A percentile compares a stretch with the other conserved stretches of the same genome.
Conservation (phyloP, 345 rosid species). For the Eucalyptus virginea region DNA sequence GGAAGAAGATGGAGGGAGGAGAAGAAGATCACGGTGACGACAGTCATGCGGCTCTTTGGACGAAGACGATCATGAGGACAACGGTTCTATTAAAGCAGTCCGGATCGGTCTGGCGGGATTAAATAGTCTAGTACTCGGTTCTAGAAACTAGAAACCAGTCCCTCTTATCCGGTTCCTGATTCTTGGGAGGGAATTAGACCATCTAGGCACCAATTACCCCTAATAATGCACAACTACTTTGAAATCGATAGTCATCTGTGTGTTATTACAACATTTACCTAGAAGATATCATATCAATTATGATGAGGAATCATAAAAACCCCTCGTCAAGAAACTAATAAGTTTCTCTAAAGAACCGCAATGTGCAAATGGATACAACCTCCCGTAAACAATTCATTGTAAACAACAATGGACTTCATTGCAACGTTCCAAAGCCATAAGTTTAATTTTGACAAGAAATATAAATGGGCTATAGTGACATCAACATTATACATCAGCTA, state of each 20-base stretch:
- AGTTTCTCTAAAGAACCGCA: neutral
- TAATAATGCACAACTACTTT: neutral
- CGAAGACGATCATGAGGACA: conserved; percentile 39
- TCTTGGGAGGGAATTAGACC: too few species aligned
- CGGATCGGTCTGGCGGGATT: too few species aligned
- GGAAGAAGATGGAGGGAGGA: conserved; percentile 17
- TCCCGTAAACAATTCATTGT: neutral
- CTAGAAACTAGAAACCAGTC: too few species aligned
- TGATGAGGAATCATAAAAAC: too few species aligned
- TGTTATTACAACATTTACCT: neutral
- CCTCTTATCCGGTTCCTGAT: too few species aligned
- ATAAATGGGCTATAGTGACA: neutral
- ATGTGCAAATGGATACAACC: neutral
- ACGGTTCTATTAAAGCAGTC: neutral
- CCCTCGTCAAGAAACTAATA: neutral
- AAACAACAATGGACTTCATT: neutral
- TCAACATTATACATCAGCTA: neutral
- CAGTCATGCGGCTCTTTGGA: conserved; percentile 25
- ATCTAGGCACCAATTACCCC: too few species aligned
- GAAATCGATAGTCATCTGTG: neutral
- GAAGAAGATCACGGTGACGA: neutral
- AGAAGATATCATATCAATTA: too few species aligned
- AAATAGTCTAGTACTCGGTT: too few species aligned
- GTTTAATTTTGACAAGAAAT: neutral
- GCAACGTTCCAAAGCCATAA: neutral